Base-by-base conservation (phyloP, 1,139 yeast species). In the Arxiozyma heterogenica region DNA sequence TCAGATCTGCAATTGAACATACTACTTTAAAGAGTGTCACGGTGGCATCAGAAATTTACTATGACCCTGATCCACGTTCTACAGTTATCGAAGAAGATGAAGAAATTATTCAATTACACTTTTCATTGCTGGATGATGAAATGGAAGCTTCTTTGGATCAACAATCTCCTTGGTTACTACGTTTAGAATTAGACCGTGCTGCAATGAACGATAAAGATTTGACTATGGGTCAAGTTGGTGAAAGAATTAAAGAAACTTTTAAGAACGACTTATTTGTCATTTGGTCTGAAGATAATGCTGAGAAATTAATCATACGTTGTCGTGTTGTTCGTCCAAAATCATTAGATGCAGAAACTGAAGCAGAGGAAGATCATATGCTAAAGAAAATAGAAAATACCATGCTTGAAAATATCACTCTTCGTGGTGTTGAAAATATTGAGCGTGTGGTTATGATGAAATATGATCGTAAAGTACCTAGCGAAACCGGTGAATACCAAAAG, bases 261-360 rank as follows among this genome's bases (percentile, higher is more conserved):
- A 95, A 93, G 55, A 95, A 90, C 66, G 98, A 93, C 73, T 76
- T 93, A 74, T 93, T 91, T 67, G 96, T 94, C 52, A 93, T 94
- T 68, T 94, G 98, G 98, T 90, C 97, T 50, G 98, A 94, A 77
- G 99, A 94, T 77, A 91, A 95, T 65, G 97, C 98, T 49, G 98
- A 93, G 63, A 91, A 90, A 72, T 84, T 94, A 73, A 85, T 93
- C 59, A 86, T 94, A 63, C 95, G 99, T 78, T 93, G 98, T 79
- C 87, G 99, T 77, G 96, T 94, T 63, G 93, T 93, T 48, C 88
- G 98, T 73, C 97, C 96, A 57, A 93, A 93, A 73, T 78, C 90
- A 18, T 73, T 90, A 68, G 97, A 91, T 63, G 96, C 90, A 64
- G 97, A 91, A 59, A 89, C 85, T 27, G 97, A 90, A 63, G 91